Evolutionary conservation across 2,329 filamentous ascomycete species (phyloP).

Genomic region (Colletotrichum destructivum): DNA sequence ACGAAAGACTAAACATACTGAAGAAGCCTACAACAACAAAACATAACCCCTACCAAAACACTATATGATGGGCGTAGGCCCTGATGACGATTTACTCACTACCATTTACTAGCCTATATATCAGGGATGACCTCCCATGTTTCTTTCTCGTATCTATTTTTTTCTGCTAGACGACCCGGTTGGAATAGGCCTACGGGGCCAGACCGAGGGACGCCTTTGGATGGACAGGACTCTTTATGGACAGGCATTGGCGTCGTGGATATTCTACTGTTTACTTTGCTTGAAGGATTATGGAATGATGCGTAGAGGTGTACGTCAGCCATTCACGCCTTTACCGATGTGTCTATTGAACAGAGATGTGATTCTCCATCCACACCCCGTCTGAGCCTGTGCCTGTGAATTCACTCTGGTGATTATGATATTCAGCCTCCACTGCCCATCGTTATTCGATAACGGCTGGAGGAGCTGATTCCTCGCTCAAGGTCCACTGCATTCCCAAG

Average conservation of each 20-base stretch:
- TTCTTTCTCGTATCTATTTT: constrained; percentile 42
- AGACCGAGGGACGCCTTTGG: constrained; percentile 41
- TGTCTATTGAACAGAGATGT: constrained; percentile 38
- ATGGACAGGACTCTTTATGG: constrained; percentile 39
- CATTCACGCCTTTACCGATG: constrained; percentile 29
- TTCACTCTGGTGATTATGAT: not conserved
- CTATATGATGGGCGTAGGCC: constrained; percentile 29
- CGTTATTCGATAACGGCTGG: not conserved
- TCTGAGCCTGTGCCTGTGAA: not conserved
- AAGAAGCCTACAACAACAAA: constrained; percentile 4
- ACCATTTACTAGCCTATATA: constrained; percentile 40
- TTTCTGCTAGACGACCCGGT: constrained; percentile 38
- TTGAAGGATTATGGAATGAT: constrained; percentile 39
- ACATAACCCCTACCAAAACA: not conserved
- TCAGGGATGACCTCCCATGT: constrained; percentile 37
- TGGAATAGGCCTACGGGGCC: constrained; percentile 38
- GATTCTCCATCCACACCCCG: constrained; percentile 12
- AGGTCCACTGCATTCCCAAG: not conserved
- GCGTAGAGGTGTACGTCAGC: constrained; percentile 29
- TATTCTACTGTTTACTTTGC: constrained; percentile 27
- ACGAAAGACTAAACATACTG: constrained; percentile 60
- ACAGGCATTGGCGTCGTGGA: constrained; percentile 40
- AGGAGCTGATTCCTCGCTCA: not conserved
- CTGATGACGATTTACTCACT: constrained; percentile 38
- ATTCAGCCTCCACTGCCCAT: not conserved